Percentiles rank a stretch among this genome's conserved stretches.
Conservation (phyloP, 495 filamentous ascomycete species). For the Cudoniella acicularis region DNA sequence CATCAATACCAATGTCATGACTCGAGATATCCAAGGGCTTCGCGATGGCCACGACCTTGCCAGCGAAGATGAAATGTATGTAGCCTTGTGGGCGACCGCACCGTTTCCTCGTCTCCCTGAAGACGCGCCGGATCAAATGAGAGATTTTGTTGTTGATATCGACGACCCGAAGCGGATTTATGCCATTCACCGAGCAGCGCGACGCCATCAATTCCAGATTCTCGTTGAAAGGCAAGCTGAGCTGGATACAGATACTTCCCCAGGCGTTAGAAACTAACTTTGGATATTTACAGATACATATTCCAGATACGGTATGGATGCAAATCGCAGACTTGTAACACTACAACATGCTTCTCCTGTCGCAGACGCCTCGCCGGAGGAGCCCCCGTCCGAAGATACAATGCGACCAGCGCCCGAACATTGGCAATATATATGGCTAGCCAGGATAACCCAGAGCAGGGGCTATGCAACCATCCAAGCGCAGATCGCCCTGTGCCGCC, state of each 20-base stretch:
- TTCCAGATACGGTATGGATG: slow-evolving; percentile 83
- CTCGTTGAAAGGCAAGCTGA: slow-evolving; percentile 49
- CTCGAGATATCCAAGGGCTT: slow-evolving; percentile 42
- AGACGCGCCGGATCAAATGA: slow-evolving; percentile 50
- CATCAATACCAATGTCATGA: slow-evolving; percentile 44
- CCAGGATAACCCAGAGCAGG: slow-evolving; percentile 70
- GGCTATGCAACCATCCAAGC: slow-evolving; percentile 59
- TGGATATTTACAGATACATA: slow-evolving; percentile 59
- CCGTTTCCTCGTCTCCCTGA: slow-evolving; percentile 46
- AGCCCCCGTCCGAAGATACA: slow-evolving; percentile 69
- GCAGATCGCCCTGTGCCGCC: slow-evolving; percentile 23
- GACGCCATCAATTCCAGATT: slow-evolving; percentile 48
- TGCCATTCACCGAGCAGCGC: slow-evolving; percentile 45
- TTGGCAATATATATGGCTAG: slow-evolving; percentile 76
- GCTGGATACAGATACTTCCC: not conserved
- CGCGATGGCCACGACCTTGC: slow-evolving; percentile 29
- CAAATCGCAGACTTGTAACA: slow-evolving; percentile 62
- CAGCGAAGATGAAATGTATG: slow-evolving; percentile 31
- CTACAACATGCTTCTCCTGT: slow-evolving; percentile 76
- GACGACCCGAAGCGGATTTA: slow-evolving; percentile 51
- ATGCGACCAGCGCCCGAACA: slow-evolving; percentile 65
- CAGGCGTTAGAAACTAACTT: not conserved
- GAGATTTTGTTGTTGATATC: slow-evolving; percentile 43
- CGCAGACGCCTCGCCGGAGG: slow-evolving; percentile 60
- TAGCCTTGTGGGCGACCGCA: slow-evolving; percentile 47